Conservation (phyloP, 306 rosid genomes). For the Calophaca sinica region DNA sequence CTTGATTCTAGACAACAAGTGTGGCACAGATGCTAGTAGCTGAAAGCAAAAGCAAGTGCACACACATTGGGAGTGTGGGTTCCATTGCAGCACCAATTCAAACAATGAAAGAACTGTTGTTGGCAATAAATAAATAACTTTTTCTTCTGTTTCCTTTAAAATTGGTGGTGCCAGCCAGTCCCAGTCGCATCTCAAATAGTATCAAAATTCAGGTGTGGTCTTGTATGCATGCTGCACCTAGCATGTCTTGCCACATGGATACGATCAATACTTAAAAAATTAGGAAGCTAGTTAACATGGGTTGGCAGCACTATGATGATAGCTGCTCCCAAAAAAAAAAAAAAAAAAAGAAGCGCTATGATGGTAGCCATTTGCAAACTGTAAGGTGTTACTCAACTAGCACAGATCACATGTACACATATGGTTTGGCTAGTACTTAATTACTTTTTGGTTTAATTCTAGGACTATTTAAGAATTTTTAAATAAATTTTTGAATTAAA, state of each 20-base stretch:
- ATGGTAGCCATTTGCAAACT: no score
- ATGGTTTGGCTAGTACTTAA: no score
- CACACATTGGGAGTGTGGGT: slow-evolving; percentile 19
- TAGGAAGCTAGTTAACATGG: not conserved
- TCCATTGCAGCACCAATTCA: slow-evolving; percentile 20
- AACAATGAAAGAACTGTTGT: slow-evolving; percentile 1
- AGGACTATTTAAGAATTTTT: no score
- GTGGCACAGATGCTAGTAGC: slow-evolving; percentile 27
- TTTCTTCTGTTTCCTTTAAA: not conserved
- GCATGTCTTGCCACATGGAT: slow-evolving; percentile 10
- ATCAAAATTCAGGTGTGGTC: slow-evolving; percentile 2
- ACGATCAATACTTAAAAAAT: not conserved
- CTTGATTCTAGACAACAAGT: slow-evolving; percentile 38
- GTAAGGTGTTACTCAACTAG: no score
- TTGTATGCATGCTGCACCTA: not conserved
- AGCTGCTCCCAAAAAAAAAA: no score
- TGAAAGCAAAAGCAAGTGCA: not conserved
- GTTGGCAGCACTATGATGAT: no score
- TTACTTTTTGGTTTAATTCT: no score
- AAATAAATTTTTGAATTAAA: no score
- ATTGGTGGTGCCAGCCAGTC: slow-evolving; percentile 24
- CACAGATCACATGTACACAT: no score
- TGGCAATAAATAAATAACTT: not conserved
- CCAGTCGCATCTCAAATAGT: slow-evolving; percentile 32
- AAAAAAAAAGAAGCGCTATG: no score